A percentile compares a stretch with the other conserved stretches of the same genome.
Evolutionary conservation across 768 basidiomycete genomes (phyloP).

Genomic region (Auricularia sp.): DNA sequence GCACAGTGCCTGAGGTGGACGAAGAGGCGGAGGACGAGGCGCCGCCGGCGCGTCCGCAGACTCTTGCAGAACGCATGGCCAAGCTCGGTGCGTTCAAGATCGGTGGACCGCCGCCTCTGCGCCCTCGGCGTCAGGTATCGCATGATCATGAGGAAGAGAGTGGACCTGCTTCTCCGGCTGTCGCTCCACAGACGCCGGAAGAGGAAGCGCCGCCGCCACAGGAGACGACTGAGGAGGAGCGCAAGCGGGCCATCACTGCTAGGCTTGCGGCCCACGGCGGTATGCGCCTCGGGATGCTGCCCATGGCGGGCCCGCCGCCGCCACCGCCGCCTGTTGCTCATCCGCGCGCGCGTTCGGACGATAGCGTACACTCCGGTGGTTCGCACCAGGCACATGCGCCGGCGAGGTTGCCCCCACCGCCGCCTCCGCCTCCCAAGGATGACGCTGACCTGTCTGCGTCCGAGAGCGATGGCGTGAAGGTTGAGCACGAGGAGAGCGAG

Average conservation of each 20-base stretch:
- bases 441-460: slow-evolving; percentile 36
- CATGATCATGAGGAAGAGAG: slow-evolving; percentile 52
- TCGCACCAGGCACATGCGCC: slow-evolving; percentile 9
- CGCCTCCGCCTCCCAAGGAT: slow-evolving; percentile 33
- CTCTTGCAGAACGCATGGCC: slow-evolving; percentile 92
- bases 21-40: slow-evolving; percentile 38
- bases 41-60: slow-evolving; percentile 40
- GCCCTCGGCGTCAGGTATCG: slow-evolving; percentile 11
- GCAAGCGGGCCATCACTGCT: slow-evolving; percentile 43
- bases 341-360: neutral
- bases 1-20: slow-evolving; percentile 9
- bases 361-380: neutral
- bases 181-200: neutral
- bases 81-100: slow-evolving; percentile 80
- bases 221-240: slow-evolving; percentile 23
- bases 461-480: slow-evolving; percentile 43
- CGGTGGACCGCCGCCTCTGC: slow-evolving; percentile 47
- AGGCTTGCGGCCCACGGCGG: slow-evolving; percentile 47
- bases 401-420: slow-evolving; percentile 7
- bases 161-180: slow-evolving; percentile 17
- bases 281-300: slow-evolving; percentile 47
- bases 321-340: slow-evolving; percentile 8
- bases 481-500: slow-evolving; percentile 66
- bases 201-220: slow-evolving; percentile 10
- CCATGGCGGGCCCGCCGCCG: slow-evolving; percentile 19